Base-by-base conservation (phyloP, 768 basidiomycete genomes). In the Phaeotremella fagi region DNA sequence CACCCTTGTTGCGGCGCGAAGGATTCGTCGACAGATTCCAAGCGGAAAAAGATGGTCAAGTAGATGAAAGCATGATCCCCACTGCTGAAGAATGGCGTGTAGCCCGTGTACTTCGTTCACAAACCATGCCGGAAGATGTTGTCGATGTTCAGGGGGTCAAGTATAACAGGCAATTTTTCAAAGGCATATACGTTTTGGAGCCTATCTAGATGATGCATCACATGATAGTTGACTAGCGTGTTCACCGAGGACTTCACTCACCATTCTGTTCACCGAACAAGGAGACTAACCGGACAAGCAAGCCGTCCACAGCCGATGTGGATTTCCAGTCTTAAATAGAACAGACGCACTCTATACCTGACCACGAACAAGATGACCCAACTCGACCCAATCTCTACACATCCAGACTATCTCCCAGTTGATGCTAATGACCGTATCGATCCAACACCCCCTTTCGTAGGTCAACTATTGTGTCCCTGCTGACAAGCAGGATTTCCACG, bases 61-160 rank as follows among this genome's bases (percentile, higher is more conserved):
- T 52, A 5, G 50, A 52, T 35, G 50, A 28, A n/a, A 52, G 29
- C 7, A 52, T 45, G 50, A 52, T 52, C 26, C 50, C 50, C 16
- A 52, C 50, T n/a, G 50, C 50, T 3, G 50, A 52, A 33, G 41
- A 28, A 22, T 52, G 50, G 50, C 20, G 50, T 23, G 28, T 52
- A 20, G 26, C 50, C 15, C 23, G 50, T 14, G 50, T 52, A 20
- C 35, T 52, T 16, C 15, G 50, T 4, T 52, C 50, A 7, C 50
- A 52, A 35, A 52, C 50, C n/a, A 41, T 43, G 16, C 50, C 50
- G 25, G 25, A 14, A 15, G 50, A 52, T 25, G 20, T 52, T 7
- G 50, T 52, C 28, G 42, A 44, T 3, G 50, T 52, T 27, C 33
- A 52, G 3, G 50, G 42, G 27, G 33, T 36, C 11, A 52, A 52